Evolutionary conservation across 306 rosid genomes (phyloP).

Genomic region (Mimosa bimucronata): DNA sequence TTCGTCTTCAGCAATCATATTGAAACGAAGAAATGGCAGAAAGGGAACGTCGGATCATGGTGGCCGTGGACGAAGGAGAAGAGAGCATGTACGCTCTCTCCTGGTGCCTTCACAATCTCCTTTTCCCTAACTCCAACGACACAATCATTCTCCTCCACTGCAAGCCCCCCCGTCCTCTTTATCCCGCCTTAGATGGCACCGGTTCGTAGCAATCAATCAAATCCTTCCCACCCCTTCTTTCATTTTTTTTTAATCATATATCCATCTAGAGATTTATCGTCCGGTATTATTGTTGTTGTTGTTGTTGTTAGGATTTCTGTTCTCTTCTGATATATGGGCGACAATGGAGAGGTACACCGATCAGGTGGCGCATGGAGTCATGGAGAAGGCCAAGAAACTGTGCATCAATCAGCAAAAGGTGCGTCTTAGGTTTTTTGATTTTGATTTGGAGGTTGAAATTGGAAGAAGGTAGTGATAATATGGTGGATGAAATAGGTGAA

Average conservation of each 20-base stretch:
- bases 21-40: slow-evolving; percentile 47
- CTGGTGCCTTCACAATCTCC: slow-evolving; percentile 74
- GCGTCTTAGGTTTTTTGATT: not conserved
- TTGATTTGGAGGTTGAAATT: not conserved
- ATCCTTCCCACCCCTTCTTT: no score
- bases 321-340: slow-evolving; percentile 61
- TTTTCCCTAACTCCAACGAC: slow-evolving; percentile 59
- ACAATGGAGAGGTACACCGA: slow-evolving; percentile 57
- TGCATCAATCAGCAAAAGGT: slow-evolving; percentile 62
- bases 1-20: not conserved
- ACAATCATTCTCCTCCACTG: slow-evolving; percentile 69
- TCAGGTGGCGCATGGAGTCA: slow-evolving; percentile 58
- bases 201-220: slow-evolving; percentile 46
- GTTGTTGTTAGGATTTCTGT: slow-evolving; percentile 61
- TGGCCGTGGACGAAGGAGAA: slow-evolving; percentile 89
- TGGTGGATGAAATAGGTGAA: slow-evolving; percentile 33
- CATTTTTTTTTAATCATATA: no score
- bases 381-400: slow-evolving; percentile 66
- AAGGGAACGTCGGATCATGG: slow-evolving; percentile 65
- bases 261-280: not conserved
- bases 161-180: slow-evolving; percentile 56
- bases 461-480: not conserved
- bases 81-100: slow-evolving; percentile 85
- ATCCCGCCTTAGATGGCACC: slow-evolving; percentile 68
- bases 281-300: not conserved